A percentile compares a stretch with the other conserved stretches of the same genome.
phyloP scores from a whole-genome alignment of 2,329 filamentous ascomycete species.

The Leptosphaerulina australis region DNA sequence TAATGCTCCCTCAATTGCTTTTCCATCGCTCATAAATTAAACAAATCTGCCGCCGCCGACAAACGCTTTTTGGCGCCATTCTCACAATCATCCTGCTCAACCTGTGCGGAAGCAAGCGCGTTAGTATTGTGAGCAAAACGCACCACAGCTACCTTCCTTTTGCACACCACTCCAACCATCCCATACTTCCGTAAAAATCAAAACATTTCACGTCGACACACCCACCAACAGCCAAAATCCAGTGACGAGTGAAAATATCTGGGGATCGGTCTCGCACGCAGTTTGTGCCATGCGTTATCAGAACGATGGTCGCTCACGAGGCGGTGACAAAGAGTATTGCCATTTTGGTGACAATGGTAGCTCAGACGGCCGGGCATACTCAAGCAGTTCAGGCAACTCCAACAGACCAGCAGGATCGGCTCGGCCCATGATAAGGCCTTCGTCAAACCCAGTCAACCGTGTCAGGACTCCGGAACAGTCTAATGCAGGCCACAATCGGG shows the following conservation, averaged over 20 bases:
- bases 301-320: constrained; percentile 3
- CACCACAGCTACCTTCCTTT: not conserved
- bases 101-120: constrained; percentile 3
- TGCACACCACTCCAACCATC: constrained; percentile 6
- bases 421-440: constrained; percentile 11
- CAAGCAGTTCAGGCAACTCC: constrained; percentile 26
- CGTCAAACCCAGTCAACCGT: not conserved
- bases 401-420: constrained; percentile 3
- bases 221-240: not conserved
- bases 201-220: not conserved
- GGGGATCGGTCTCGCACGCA: not conserved
- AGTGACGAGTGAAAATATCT: not conserved
- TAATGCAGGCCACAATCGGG: not conserved
- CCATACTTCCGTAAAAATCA: not conserved
- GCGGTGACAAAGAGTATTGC: constrained; percentile 7
- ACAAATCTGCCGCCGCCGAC: constrained; percentile 17
- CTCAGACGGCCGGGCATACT: constrained; percentile 18
- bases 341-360: constrained; percentile 11
- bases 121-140: constrained; percentile 12
- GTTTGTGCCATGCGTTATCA: constrained; percentile 19
- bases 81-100: not conserved
- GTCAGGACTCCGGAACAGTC: constrained; percentile 7
- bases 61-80: not conserved
- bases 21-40: constrained; percentile 10
- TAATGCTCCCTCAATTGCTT: not conserved